Evolutionary conservation across 768 basidiomycete species (phyloP).

Genomic region (Leccinum fibrillosum): DNA sequence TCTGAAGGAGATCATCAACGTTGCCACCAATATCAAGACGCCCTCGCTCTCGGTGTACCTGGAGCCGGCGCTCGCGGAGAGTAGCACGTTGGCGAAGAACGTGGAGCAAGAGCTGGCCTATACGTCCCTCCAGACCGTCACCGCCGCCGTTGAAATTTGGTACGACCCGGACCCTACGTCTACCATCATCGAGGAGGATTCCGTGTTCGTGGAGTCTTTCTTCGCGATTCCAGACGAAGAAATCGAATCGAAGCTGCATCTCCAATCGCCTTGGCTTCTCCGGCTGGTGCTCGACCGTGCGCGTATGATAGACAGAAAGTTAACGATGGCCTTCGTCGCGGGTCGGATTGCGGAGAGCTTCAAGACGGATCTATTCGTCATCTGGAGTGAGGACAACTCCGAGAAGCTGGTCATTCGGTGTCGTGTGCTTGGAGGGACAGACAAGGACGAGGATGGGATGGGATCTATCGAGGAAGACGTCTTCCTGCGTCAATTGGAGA

Average conservation of each 20-base stretch:
- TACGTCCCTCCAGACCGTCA: constrained; percentile 91
- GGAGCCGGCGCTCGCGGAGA: constrained; percentile 62
- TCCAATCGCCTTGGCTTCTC: constrained; percentile 96
- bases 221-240: constrained; percentile 99
- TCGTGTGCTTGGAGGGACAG: constrained; percentile 79
- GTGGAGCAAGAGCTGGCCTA: constrained; percentile 93
- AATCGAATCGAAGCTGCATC: constrained; percentile 82
- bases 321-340: constrained; percentile 93
- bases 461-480: constrained; percentile 86
- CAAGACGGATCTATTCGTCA: constrained; percentile 94
- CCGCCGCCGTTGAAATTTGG: constrained; percentile 94
- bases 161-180: constrained; percentile 91
- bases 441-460: constrained; percentile 82
- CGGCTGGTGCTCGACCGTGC: constrained; percentile 95
- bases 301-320: constrained; percentile 96
- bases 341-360: constrained; percentile 92
- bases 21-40: constrained; percentile 97
- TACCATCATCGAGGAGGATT: constrained; percentile 95
- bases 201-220: constrained; percentile 96
- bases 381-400: constrained; percentile 98
- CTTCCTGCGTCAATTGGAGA: constrained; percentile 94
- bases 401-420: constrained; percentile 97
- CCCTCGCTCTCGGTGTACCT: constrained; percentile 94
- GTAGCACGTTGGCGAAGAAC: constrained; percentile 69
- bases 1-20: constrained; percentile 98